Base-by-base conservation (phyloP, 768 basidiomycete species). In the Suillus placidus region DNA sequence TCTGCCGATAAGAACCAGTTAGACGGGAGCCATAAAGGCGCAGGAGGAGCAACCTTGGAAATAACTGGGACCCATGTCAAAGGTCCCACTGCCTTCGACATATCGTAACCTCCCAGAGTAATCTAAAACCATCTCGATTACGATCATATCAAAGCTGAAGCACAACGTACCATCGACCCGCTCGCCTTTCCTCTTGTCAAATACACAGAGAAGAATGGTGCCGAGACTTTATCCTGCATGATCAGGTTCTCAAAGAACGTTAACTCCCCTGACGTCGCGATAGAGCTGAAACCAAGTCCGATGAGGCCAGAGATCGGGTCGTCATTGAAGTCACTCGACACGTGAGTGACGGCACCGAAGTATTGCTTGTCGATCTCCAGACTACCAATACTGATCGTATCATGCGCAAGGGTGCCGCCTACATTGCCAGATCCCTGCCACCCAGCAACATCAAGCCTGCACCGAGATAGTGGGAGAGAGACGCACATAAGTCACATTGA, bases 231-330 rank as follows among this genome's bases (percentile, higher is more conserved):
- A 43, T 76, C 74, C 68, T 75, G 67, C 18, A 71, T 67, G n/a
- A 90, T 81, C 49, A 91, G 72, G 68, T 85, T 89, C 74, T 91
- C 90, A 67, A 90, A 87, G 69, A 89, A 85, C 0, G 89, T 90
- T 7, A 83, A 80, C 60, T 80, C 66, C 14, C 70, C 71, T 0
- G 79, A 81, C 52, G 70, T 73, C 13, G 88, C 74, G 63, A 91
- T 88, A 51, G 82, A 77, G 43, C 85, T 76, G 68, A 91, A 91
- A 14, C 85, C 89, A 71, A 91, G 74, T 34, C 89, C 89, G 9
- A 88, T 72, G 12, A 90, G 78, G 13, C 89, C 90, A 58, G 82
- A 81, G 66, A 81, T 86, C 9, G 88, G 88, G n/a, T 80, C 78
- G 40, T 71, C 70, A 38, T 76, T 74, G 73, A 90, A 87, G 69